phyloP scores from a whole-genome alignment of 2,329 filamentous ascomycete genomes.

The Pseudogymnoascus sp. region DNA sequence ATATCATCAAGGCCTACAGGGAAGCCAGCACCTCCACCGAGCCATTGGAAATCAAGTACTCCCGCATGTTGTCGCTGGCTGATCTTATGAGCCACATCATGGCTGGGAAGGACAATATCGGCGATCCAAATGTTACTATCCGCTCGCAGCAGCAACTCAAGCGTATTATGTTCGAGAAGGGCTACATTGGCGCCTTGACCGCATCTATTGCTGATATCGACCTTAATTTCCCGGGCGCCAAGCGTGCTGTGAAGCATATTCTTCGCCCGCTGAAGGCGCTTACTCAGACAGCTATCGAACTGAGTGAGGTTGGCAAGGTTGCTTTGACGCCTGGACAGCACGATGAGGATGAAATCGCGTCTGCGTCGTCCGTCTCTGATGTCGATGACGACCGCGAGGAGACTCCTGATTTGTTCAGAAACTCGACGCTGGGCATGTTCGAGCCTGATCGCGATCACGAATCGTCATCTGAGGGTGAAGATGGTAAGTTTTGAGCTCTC shows the following conservation, averaged over 20 bases:
- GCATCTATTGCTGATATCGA: constrained; percentile 91
- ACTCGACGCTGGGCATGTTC: constrained; percentile 90
- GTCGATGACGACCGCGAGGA: constrained; percentile 81
- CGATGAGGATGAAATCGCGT: constrained; percentile 80
- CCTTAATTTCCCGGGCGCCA: constrained; percentile 85
- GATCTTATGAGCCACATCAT: constrained; percentile 93
- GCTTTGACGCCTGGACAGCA: constrained; percentile 56
- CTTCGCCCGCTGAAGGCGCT: constrained; percentile 79
- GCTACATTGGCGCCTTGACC: constrained; percentile 81
- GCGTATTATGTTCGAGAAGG: constrained; percentile 97
- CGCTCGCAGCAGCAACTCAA: constrained; percentile 75
- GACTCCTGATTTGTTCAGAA: constrained; percentile 92
- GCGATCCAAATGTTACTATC: constrained; percentile 31
- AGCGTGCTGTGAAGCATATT: constrained; percentile 93
- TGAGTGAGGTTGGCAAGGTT: constrained; percentile 64
- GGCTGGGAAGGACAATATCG: constrained; percentile 63
- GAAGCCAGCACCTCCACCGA: constrained; percentile 75
- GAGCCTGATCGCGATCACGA: constrained; percentile 75
- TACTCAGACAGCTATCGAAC: constrained; percentile 74
- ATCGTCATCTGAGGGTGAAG: constrained; percentile 60
- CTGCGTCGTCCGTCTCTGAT: constrained; percentile 81
- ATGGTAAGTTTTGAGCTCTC: constrained; percentile 37
- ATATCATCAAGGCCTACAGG: constrained; percentile 83
- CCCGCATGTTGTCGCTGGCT: constrained; percentile 74
- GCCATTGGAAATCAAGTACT: constrained; percentile 74